These are phyloP conservation scores for Thamnidium elegans DNA, from an alignment of 192 early-diverging fungal species.

Conservation along the genomic window DNA sequence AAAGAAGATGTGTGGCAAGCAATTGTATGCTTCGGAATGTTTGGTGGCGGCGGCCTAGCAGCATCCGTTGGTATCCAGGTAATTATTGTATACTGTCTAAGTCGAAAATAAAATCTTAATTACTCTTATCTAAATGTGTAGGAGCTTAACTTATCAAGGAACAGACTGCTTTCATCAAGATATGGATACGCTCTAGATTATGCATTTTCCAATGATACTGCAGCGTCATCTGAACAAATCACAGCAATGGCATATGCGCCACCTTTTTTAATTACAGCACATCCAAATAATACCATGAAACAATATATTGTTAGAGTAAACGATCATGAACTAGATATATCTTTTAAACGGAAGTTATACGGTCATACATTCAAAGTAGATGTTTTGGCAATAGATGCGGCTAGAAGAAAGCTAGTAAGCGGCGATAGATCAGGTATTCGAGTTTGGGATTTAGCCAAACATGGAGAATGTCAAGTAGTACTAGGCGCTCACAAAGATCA, in stretches of 20 bases:
- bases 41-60: conserved; percentile 20
- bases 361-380: conserved; percentile 45
- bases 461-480: neutral
- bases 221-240: conserved; percentile 17
- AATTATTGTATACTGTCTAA: neutral
- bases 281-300: conserved; percentile 47
- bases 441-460: conserved; percentile 42
- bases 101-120: neutral
- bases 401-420: conserved; percentile 37
- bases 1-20: conserved; percentile 18
- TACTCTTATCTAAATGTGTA: neutral
- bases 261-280: conserved; percentile 46
- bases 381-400: conserved; percentile 45
- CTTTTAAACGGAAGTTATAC: conserved; percentile 42
- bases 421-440: conserved; percentile 45
- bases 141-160: conserved; percentile 21
- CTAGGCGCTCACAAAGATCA: conserved; percentile 2
- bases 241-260: conserved; percentile 32
- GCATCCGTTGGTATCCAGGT: conserved; percentile 38
- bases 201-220: conserved; percentile 9
- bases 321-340: conserved; percentile 15
- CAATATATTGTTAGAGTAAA: conserved; percentile 35
- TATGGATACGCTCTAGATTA: conserved; percentile 14
- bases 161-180: conserved; percentile 16
- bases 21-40: conserved; percentile 28